These are phyloP conservation scores for Diplodia corticola DNA, from an alignment of 2,329 filamentous ascomycete genomes.

Conservation along the genomic window DNA sequence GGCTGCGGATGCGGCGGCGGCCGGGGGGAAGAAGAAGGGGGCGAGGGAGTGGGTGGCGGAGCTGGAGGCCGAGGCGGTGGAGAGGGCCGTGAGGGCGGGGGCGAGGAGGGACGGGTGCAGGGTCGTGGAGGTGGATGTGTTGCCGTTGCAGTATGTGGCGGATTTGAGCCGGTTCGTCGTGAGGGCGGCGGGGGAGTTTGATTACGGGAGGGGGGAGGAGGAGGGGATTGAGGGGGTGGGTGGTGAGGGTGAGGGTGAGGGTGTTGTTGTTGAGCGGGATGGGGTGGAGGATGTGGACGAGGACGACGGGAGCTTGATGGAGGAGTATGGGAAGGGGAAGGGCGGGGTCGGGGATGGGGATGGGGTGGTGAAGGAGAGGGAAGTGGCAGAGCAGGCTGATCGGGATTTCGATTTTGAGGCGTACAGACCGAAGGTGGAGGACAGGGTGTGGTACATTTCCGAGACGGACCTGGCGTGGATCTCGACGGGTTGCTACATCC, in stretches of 20 bases:
- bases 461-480: slow-evolving; percentile 61
- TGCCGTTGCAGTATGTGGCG: slow-evolving; percentile 37
- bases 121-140: slow-evolving; percentile 50
- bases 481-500: slow-evolving; percentile 60
- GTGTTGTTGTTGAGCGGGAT: not conserved
- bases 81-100: slow-evolving; percentile 38
- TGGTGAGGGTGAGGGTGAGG: not conserved
- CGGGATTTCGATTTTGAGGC: slow-evolving; percentile 36
- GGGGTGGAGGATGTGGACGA: not conserved
- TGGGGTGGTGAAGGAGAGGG: not conserved
- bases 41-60: slow-evolving; percentile 39
- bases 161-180: slow-evolving; percentile 29
- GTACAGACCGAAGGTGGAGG: slow-evolving; percentile 42
- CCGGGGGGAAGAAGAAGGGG: slow-evolving; percentile 13
- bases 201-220: not conserved
- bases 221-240: not conserved
- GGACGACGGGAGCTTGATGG: not conserved
- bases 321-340: not conserved
- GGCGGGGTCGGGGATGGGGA: not conserved
- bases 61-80: slow-evolving; percentile 42
- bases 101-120: slow-evolving; percentile 42
- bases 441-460: slow-evolving; percentile 58
- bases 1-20: too few relatives aligned
- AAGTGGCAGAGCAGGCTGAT: not conserved
- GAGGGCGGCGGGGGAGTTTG: slow-evolving; percentile 21